Base-by-base conservation (phyloP, 108 stramenopile species). In the Nitzschia putrida region DNA sequence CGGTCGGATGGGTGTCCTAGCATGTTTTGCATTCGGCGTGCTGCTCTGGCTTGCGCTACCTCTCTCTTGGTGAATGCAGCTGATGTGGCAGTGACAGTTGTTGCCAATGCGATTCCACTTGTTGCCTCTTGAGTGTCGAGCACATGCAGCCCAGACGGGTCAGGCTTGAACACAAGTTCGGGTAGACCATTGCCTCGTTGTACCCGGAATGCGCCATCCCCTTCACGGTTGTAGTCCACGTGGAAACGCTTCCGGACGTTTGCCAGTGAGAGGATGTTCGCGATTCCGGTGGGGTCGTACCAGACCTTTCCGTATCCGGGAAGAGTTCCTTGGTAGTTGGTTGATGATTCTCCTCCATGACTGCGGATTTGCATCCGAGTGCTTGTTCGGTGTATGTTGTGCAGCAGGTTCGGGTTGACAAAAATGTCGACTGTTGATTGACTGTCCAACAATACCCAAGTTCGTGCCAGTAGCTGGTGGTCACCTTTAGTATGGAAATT, bases 341-440 rank as follows among this genome's bases (percentile, higher is more conserved):
- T 70, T 0, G 16, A 40, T 1, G 38, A 39, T 0, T 26, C 23
- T 20, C 79, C 75, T 40, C 66, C 78, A 54, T 76, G 70, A 25
- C 69, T 68, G 47, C 43, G n/a, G 7, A 83, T 68, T 4, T 6
- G 51, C 22, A 83, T 16, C 0, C 37, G 8, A 10, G n/a, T 50
- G 2, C 64, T 40, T 2, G 0, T 12, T 0, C 16, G 4, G 12
- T 50, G 50, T 8, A 80, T 73, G 14, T 69, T 56, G 0, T 25
- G 40, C 7, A 83, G 63, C 13, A 83, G 56, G 7, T 37, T 18
- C 2, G 25, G 2, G 56, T 83, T 80, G 52, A 45, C 25, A 41
- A 83, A 76, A 8, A 80, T 67, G 53, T 83, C 71, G n/a, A 72
- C 60, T 10, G 82, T 73, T 0, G 79, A 77, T 54, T 83, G 82